phyloP scores from a whole-genome alignment of 176 grass and related monocot species.

The Aegilops speltoides region DNA sequence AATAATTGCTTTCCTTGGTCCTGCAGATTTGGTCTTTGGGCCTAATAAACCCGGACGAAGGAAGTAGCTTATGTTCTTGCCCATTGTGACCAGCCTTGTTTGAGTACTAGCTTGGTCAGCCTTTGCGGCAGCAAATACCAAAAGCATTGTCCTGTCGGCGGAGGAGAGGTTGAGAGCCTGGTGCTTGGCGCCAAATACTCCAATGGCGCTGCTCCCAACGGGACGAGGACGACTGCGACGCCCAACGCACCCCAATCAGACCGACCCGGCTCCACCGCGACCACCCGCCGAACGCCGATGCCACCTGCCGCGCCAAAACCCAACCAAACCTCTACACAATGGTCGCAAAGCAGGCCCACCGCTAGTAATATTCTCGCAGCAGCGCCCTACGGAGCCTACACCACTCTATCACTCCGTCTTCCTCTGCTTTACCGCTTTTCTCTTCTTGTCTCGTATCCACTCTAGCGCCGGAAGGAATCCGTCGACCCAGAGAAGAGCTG shows the following conservation, averaged over 20 bases:
- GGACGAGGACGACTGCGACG: background rate
- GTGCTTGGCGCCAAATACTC: background rate
- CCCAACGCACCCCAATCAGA: background rate
- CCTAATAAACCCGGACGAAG: no score
- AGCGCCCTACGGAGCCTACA: background rate
- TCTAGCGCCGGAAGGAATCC: background rate
- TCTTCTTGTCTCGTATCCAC: background rate
- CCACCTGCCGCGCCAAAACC: conserved; percentile 34
- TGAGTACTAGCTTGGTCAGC: no score
- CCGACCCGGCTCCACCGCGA: background rate
- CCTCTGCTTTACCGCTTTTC: background rate
- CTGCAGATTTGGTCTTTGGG: no score
- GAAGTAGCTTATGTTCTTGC: no score
- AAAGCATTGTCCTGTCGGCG: background rate
- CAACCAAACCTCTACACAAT: background rate
- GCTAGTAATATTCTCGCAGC: background rate
- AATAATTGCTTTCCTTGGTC: no score
- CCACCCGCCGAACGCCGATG: conserved; percentile 25
- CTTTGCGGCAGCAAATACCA: no score
- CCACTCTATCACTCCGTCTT: background rate
- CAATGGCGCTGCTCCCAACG: background rate
- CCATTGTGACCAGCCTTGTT: no score
- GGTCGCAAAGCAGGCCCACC: conserved; percentile 36
- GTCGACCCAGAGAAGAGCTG: background rate
- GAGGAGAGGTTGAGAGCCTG: background rate